Percentiles rank a stretch among this genome's conserved stretches.
These are phyloP conservation scores for Arabidopsis lyrata DNA, from an alignment of 441 rosid species.

Conservation along the genomic window DNA sequence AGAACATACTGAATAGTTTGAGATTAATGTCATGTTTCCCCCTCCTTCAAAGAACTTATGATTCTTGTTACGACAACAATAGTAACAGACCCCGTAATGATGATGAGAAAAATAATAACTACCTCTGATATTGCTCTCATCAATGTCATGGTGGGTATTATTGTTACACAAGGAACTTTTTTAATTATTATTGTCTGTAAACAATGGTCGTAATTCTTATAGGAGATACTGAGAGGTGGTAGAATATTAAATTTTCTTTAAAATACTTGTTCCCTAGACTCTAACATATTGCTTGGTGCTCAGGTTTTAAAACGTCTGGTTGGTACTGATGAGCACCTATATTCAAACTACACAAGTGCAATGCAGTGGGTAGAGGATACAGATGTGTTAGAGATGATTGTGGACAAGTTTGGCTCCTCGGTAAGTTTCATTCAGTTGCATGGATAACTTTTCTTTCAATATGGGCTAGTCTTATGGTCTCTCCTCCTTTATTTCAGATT, in stretches of 20 bases:
- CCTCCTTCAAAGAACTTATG: slow-evolving; percentile 16
- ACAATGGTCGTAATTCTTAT: slow-evolving; percentile 1
- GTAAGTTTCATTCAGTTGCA: slow-evolving; percentile 56
- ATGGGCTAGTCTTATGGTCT: slow-evolving; percentile 14
- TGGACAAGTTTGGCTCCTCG: slow-evolving; percentile 91
- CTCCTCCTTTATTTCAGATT: slow-evolving; percentile 20
- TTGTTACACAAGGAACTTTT: slow-evolving; percentile 10
- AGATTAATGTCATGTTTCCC: slow-evolving; percentile 11
- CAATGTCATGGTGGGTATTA: slow-evolving; percentile 8
- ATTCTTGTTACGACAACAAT: slow-evolving; percentile 13
- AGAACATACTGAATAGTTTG: slow-evolving; percentile 26
- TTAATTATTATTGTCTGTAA: slow-evolving; percentile 24
- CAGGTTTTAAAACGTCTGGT: slow-evolving; percentile 88
- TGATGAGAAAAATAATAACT: neutral
- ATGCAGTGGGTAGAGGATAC: slow-evolving; percentile 95
- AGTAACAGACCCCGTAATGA: slow-evolving; percentile 23
- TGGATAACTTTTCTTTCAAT: slow-evolving; percentile 24
- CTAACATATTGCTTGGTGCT: slow-evolving; percentile 38
- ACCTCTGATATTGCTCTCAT: slow-evolving; percentile 26
- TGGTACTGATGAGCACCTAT: slow-evolving; percentile 93
- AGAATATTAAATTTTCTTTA: neutral
- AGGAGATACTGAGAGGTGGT: slow-evolving; percentile 7
- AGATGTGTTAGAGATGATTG: slow-evolving; percentile 89
- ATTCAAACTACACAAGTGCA: slow-evolving; percentile 69
- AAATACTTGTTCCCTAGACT: slow-evolving; percentile 1